Evolutionary conservation across 2,329 filamentous ascomycete species (phyloP).

Genomic region (Apiospora hydei): DNA sequence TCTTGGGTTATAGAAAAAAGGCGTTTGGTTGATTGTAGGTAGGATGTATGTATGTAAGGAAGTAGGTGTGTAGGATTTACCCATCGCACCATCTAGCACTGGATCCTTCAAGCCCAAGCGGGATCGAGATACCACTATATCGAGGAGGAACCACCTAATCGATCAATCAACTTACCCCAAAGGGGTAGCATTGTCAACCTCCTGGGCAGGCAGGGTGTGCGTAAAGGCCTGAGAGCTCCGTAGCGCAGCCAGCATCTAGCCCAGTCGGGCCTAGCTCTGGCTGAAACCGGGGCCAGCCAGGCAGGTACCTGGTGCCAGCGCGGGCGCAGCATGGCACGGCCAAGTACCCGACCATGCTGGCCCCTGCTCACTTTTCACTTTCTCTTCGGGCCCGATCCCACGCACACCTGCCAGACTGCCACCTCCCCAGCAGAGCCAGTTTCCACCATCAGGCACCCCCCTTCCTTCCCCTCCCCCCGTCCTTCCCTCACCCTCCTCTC

Average conservation of each 20-base stretch:
- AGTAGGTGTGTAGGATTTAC: background rate
- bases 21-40: background rate
- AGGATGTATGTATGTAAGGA: too few relatives aligned
- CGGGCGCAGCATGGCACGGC: background rate
- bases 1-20: background rate
- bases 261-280: background rate
- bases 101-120: background rate
- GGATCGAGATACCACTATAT: background rate
- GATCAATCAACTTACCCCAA: background rate
- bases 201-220: background rate
- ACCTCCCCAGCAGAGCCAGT: conserved; percentile 9
- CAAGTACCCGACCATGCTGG: background rate
- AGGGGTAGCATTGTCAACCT: background rate
- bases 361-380: conserved; percentile 9
- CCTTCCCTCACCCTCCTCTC: conserved; percentile 15
- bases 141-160: background rate
- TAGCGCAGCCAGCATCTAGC: background rate
- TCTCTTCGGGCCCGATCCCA: conserved; percentile 18
- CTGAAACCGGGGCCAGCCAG: background rate
- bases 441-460: conserved; percentile 18
- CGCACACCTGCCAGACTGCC: conserved; percentile 13
- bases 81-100: background rate
- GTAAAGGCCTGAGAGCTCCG: conserved; percentile 13
- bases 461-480: conserved; percentile 14
- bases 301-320: background rate